These are phyloP conservation scores for Toxicodendron radicans DNA, from an alignment of 345 rosid species.

Conservation along the genomic window DNA sequence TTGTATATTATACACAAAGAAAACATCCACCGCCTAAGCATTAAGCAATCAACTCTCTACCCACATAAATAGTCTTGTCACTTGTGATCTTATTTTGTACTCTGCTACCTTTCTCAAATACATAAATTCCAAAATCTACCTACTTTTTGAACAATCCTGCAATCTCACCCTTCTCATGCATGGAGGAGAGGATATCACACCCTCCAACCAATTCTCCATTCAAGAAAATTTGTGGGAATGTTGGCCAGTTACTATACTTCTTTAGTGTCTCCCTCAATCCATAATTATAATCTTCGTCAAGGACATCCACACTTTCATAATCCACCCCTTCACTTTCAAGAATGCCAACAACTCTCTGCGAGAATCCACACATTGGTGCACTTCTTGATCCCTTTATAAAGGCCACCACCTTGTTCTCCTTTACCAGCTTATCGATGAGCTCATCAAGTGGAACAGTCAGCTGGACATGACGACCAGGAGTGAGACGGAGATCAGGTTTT, in stretches of 20 bases:
- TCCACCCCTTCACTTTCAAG: constrained; percentile 83
- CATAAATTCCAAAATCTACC: neutral
- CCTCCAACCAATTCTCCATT: constrained; percentile 85
- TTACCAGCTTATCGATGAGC: constrained; percentile 66
- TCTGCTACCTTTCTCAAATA: neutral
- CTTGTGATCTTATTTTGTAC: neutral
- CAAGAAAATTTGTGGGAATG: constrained; percentile 82
- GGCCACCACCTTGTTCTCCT: constrained; percentile 88
- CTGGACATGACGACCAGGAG: constrained; percentile 84
- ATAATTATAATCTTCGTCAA: constrained; percentile 73
- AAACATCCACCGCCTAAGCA: neutral
- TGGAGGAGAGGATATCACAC: constrained; percentile 77
- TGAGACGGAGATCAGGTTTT: constrained; percentile 78
- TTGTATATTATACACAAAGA: neutral
- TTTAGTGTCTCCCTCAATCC: constrained; percentile 86
- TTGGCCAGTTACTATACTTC: constrained; percentile 91
- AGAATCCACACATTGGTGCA: constrained; percentile 90
- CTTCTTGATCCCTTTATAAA: constrained; percentile 90
- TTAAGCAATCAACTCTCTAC: neutral
- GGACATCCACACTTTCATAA: constrained; percentile 83
- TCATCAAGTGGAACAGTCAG: constrained; percentile 71
- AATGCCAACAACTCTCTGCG: constrained; percentile 77
- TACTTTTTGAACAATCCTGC: constrained; percentile 47
- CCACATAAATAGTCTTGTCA: neutral
- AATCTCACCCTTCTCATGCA: constrained; percentile 85